Conservation (phyloP, 352 stramenopile genomes). For the Phytophthora lateralis region DNA sequence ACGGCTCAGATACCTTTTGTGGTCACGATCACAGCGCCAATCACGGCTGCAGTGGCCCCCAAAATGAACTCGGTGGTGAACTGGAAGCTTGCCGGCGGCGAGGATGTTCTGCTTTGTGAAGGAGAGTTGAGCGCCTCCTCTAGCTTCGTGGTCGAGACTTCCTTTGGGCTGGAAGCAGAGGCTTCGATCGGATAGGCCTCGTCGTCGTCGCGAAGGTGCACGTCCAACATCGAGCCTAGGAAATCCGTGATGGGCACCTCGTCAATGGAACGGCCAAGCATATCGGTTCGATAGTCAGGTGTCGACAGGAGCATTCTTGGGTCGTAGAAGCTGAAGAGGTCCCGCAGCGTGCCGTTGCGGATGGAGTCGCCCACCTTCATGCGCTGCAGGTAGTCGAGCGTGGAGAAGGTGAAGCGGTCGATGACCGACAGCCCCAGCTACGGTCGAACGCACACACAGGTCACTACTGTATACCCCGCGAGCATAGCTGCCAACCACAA, state of each 20-base stretch:
- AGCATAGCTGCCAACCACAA: conserved; percentile 1
- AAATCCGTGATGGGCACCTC: conserved; percentile 88
- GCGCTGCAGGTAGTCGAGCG: conserved; percentile 86
- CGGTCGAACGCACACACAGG: neutral
- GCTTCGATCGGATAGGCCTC: conserved; percentile 78
- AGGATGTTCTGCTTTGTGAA: neutral
- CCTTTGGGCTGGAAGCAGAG: neutral
- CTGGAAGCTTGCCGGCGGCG: conserved; percentile 30
- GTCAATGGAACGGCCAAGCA: conserved; percentile 72
- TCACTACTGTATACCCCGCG: conserved; percentile 1
- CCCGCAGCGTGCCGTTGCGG: conserved; percentile 59
- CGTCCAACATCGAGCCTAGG: conserved; percentile 85
- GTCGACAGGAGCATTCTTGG: conserved; percentile 85
- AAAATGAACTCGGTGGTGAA: conserved; percentile 58
- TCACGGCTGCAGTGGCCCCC: conserved; percentile 18
- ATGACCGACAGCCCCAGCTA: conserved; percentile 88
- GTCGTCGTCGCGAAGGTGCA: conserved; percentile 73
- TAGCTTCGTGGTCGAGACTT: neutral
- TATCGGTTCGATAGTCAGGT: conserved; percentile 76
- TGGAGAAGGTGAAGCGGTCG: conserved; percentile 90
- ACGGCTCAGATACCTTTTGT: conserved; percentile 44
- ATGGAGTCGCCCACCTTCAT: conserved; percentile 84
- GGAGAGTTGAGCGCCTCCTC: conserved; percentile 1
- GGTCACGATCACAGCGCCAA: conserved; percentile 40
- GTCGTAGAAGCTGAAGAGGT: conserved; percentile 87